Percentiles rank a stretch among this genome's conserved stretches.
Conservation (phyloP, 2,329 filamentous ascomycete genomes). For the Fusarium buxicola region DNA sequence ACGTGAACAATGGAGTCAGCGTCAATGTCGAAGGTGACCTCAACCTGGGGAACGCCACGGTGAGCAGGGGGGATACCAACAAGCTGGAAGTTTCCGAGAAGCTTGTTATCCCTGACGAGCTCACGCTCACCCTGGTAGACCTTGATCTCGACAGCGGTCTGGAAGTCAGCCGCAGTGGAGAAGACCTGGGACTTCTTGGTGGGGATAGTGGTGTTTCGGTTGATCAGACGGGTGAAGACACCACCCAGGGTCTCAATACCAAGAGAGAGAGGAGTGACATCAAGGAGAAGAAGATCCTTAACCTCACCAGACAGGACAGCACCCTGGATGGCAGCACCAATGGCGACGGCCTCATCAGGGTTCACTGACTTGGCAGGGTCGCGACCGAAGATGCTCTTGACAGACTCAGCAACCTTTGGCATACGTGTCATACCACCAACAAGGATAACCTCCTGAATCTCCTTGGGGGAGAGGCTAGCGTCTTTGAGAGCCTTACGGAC, state of each 20-base stretch:
- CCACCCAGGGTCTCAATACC: slow-evolving; percentile 98
- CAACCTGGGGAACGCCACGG: slow-evolving; percentile 94
- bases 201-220: slow-evolving; percentile 98
- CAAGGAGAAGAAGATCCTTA: slow-evolving; percentile 93
- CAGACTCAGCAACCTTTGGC: slow-evolving; percentile 96
- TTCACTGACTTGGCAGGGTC: slow-evolving; percentile 98
- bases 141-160: slow-evolving; percentile 99
- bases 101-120: slow-evolving; percentile 98
- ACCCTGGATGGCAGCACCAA: slow-evolving; percentile 97
- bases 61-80: slow-evolving; percentile 96
- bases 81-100: slow-evolving; percentile 99
- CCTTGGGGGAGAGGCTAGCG: slow-evolving; percentile 88
- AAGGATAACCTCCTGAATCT: slow-evolving; percentile 97
- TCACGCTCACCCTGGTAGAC: slow-evolving; percentile 99
- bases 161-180: slow-evolving; percentile 97
- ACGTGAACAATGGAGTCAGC: slow-evolving; percentile 98
- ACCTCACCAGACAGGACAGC: slow-evolving; percentile 96
- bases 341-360: slow-evolving; percentile 97
- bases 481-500: slow-evolving; percentile 98
- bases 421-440: slow-evolving; percentile 99
- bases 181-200: slow-evolving; percentile 99
- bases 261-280: slow-evolving; percentile 94
- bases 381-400: slow-evolving; percentile 96
- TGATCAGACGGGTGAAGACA: slow-evolving; percentile 98
- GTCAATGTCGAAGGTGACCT: slow-evolving; percentile 99